A percentile compares a stretch with the other conserved stretches of the same genome.
Evolutionary conservation across 805 yeast genomes (phyloP).

Genomic region (Candida saitoana): DNA sequence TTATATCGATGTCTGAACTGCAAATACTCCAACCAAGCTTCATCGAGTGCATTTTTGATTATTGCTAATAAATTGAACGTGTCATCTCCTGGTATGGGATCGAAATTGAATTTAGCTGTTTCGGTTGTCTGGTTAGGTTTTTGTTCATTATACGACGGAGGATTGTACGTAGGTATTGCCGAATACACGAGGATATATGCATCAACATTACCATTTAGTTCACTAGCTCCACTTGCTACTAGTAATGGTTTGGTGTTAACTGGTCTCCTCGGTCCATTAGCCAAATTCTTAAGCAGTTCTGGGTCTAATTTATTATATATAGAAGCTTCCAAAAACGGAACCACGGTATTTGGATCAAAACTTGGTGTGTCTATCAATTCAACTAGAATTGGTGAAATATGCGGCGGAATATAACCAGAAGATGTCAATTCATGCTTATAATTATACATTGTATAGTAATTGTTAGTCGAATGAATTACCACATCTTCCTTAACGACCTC

Average conservation of each 20-base stretch:
- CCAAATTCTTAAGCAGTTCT: slow-evolving; percentile 56
- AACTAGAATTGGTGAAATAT: slow-evolving; percentile 54
- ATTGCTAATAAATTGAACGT: slow-evolving; percentile 38
- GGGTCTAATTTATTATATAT: slow-evolving; percentile 57
- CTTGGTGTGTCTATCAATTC: slow-evolving; percentile 77
- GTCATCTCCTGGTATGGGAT: slow-evolving; percentile 14
- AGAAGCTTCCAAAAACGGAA: slow-evolving; percentile 74
- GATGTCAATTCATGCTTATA: slow-evolving; percentile 6
- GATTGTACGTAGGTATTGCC: slow-evolving; percentile 59
- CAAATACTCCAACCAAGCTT: slow-evolving; percentile 70
- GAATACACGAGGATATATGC: slow-evolving; percentile 70
- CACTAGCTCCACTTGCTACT: slow-evolving; percentile 77
- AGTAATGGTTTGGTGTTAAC: slow-evolving; percentile 64
- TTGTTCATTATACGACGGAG: slow-evolving; percentile 48
- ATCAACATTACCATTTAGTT: slow-evolving; percentile 68
- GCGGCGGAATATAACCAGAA: slow-evolving; percentile 37
- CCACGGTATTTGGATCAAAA: slow-evolving; percentile 59
- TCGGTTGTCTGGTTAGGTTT: background rate
- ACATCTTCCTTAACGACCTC: slow-evolving; percentile 5
- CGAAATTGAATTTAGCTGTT: slow-evolving; percentile 8
- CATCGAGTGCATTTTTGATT: slow-evolving; percentile 55
- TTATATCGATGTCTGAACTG: slow-evolving; percentile 55
- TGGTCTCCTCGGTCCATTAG: slow-evolving; percentile 57
- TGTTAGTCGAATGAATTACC: slow-evolving; percentile 14
- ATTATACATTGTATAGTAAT: slow-evolving; percentile 17